phyloP scores from a whole-genome alignment of 257 asterid genomes.

The Verbena officinalis region DNA sequence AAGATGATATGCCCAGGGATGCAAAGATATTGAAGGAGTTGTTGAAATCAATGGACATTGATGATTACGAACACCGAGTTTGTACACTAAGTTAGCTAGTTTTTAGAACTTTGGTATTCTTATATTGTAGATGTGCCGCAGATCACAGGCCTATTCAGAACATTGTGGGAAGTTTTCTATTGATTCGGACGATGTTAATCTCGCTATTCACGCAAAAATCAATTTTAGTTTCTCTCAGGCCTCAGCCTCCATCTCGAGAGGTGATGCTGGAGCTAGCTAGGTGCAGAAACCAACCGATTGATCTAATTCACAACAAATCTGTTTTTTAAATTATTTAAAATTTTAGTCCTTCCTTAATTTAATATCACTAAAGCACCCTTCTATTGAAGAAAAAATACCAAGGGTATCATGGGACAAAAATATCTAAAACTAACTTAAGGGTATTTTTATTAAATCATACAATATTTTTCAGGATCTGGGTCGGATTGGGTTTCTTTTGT shows the following conservation, averaged over 20 bases:
- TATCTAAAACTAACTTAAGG: too few relatives aligned
- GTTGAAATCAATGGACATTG: conserved; percentile 86
- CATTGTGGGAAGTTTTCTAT: conserved; percentile 71
- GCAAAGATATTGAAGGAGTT: conserved; percentile 81
- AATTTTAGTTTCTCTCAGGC: conserved; percentile 88
- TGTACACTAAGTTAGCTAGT: conserved; percentile 81
- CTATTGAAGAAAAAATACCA: too few relatives aligned
- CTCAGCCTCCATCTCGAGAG: conserved; percentile 94
- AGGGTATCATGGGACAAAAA: too few relatives aligned
- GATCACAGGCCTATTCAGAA: conserved; percentile 88
- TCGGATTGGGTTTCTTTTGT: too few relatives aligned
- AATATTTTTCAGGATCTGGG: too few relatives aligned
- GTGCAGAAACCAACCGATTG: conserved; percentile 81
- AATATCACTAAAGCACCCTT: too few relatives aligned
- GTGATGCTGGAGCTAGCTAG: conserved; percentile 85
- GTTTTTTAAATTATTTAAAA: too few relatives aligned
- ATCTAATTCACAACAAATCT: too few relatives aligned
- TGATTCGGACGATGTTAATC: conserved; percentile 90
- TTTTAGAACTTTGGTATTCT: conserved; percentile 78
- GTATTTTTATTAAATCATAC: too few relatives aligned
- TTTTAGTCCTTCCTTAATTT: too few relatives aligned
- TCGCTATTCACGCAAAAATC: conserved; percentile 81
- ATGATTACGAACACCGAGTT: conserved; percentile 85
- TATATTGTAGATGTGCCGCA: conserved; percentile 73
- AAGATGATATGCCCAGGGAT: conserved; percentile 80